Percentiles rank a stretch among this genome's conserved stretches.
These are phyloP conservation scores for Fusarium paranaense DNA, from an alignment of 2,329 filamentous ascomycete species.

Conservation along the genomic window DNA sequence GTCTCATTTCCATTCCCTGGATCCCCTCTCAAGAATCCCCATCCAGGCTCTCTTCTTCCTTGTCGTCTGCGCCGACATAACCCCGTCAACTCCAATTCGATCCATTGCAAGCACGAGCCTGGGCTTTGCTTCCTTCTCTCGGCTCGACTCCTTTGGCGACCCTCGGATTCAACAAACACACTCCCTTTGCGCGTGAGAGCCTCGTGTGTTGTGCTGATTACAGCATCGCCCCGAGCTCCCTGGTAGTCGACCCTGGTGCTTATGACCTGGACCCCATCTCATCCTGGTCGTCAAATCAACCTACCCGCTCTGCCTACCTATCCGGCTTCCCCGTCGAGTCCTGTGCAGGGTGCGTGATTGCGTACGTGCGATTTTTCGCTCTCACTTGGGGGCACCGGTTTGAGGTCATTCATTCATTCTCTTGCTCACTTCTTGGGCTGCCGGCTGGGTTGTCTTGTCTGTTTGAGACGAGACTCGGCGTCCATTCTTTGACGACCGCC, in stretches of 20 bases:
- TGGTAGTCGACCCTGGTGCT: conserved; percentile 29
- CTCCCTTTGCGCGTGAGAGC: conserved; percentile 22
- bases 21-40: conserved; percentile 1
- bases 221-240: conserved; percentile 35
- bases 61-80: conserved; percentile 18
- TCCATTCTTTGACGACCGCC: conserved; percentile 26
- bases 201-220: conserved; percentile 28
- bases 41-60: conserved; percentile 6
- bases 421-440: conserved; percentile 26
- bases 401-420: conserved; percentile 11
- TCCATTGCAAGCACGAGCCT: conserved; percentile 1
- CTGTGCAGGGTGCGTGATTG: conserved; percentile 37
- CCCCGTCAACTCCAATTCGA: conserved; percentile 13
- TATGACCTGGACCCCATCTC: conserved; percentile 25
- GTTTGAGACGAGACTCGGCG: conserved; percentile 36
- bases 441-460: conserved; percentile 42
- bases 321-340: conserved; percentile 43
- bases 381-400: conserved; percentile 26
- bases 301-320: conserved; percentile 38
- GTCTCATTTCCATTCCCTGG: conserved; percentile 32
- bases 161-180: conserved; percentile 18
- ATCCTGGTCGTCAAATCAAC: conserved; percentile 35
- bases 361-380: conserved; percentile 40
- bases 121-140: conserved; percentile 12
- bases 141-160: conserved; percentile 20